These are phyloP conservation scores for Pestalotiopsis fici DNA, from an alignment of 2,329 filamentous ascomycete species.

Conservation along the genomic window DNA sequence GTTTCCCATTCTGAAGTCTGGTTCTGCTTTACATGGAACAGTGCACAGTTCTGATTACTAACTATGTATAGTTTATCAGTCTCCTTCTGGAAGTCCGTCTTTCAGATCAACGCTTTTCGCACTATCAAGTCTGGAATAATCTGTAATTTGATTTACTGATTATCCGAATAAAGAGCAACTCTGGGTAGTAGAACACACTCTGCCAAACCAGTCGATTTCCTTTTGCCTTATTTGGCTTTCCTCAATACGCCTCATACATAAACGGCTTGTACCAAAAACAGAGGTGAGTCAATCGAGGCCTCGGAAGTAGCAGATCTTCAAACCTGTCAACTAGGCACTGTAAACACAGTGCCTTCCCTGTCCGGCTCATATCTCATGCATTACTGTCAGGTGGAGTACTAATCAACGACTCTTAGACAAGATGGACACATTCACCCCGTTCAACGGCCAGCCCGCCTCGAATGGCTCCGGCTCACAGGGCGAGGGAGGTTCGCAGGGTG, in stretches of 20 bases:
- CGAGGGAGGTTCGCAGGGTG: slow-evolving; percentile 32
- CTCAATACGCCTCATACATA: neutral
- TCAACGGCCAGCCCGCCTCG: slow-evolving; percentile 35
- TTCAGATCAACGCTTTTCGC: neutral
- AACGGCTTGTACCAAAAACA: neutral
- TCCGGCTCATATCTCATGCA: no score
- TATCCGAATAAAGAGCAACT: neutral
- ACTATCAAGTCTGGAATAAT: neutral
- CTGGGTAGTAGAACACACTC: neutral
- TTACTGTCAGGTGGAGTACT: neutral
- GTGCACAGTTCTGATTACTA: no score
- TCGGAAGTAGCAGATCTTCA: neutral
- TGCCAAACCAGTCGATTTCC: neutral
- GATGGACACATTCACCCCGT: slow-evolving; percentile 35
- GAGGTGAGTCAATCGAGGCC: neutral
- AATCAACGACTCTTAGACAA: neutral
- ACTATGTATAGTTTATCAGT: no score
- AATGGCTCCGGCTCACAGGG: slow-evolving; percentile 38
- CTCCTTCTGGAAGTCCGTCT: neutral
- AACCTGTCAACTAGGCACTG: neutral
- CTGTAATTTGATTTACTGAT: neutral
- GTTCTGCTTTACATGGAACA: no score
- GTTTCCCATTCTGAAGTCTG: no score
- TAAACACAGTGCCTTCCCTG: neutral
- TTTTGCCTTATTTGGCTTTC: neutral